phyloP scores from a whole-genome alignment of 176 grass and related monocot species.

The Oryza australiensis region DNA sequence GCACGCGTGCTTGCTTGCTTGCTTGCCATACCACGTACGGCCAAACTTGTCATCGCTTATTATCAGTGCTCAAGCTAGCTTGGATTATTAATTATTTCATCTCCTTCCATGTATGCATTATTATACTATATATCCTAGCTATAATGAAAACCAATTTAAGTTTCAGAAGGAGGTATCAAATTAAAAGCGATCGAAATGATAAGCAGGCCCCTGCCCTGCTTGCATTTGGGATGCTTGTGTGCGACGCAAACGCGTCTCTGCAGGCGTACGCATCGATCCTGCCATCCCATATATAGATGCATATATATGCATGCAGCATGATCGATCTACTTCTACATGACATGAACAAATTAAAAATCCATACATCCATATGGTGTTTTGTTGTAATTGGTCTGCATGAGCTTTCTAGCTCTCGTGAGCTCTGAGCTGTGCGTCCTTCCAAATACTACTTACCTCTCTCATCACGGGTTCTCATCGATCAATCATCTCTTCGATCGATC shows the following conservation, averaged over 20 bases:
- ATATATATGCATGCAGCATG: neutral
- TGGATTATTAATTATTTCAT: too few species aligned
- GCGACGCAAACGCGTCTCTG: neutral
- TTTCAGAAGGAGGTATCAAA: neutral
- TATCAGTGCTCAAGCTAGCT: too few species aligned
- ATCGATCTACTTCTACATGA: neutral
- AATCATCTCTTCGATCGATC: neutral
- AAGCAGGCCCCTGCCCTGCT: too few species aligned
- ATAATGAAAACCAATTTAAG: neutral
- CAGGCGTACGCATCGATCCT: neutral
- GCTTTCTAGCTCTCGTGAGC: neutral
- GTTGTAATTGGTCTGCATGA: neutral
- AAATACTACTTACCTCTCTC: neutral
- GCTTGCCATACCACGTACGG: too few species aligned
- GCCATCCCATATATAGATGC: neutral
- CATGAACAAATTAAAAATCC: too few species aligned
- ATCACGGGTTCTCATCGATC: neutral
- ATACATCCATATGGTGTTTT: neutral
- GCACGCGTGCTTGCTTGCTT: neutral
- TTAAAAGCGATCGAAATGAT: neutral
- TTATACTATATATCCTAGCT: neutral
- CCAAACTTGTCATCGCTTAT: too few species aligned
- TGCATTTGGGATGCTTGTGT: neutral
- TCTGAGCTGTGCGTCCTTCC: neutral
- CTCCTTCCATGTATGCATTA: too few species aligned